phyloP scores from a whole-genome alignment of 2,329 filamentous ascomycete genomes.

The Drechslerella stenobrocha region DNA sequence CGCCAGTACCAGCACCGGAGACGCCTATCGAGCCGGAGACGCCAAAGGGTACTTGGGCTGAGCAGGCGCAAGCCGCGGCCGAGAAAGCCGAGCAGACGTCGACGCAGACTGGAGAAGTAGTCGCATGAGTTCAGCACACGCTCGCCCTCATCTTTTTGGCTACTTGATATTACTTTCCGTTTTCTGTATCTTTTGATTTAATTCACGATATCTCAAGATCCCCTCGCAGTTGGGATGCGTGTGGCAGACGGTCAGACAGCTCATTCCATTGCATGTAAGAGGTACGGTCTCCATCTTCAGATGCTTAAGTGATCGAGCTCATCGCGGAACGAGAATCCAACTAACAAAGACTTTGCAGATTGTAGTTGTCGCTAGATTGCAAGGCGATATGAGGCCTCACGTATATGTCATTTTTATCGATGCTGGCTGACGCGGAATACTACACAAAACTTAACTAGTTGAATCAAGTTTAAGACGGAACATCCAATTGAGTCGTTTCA shows the following conservation, averaged over 20 bases:
- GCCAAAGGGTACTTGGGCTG: conserved; percentile 42
- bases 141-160: not conserved
- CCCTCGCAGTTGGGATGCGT: not conserved
- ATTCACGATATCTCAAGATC: not conserved
- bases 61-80: conserved; percentile 43
- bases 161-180: not conserved
- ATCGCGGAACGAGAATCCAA: no score
- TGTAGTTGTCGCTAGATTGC: no score
- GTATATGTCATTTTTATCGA: no score
- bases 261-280: not conserved
- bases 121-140: conserved; percentile 8
- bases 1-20: conserved; percentile 6
- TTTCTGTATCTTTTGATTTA: not conserved
- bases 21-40: conserved; percentile 35
- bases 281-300: not conserved
- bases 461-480: no score
- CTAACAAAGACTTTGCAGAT: no score
- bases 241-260: not conserved
- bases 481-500: no score
- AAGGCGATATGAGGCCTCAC: no score
- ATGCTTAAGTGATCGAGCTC: no score
- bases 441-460: no score
- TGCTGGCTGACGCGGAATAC: no score
- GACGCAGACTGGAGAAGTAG: conserved; percentile 4
- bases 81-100: conserved; percentile 45